phyloP scores from a whole-genome alignment of 495 filamentous ascomycete species.

The Mycothermus thermophilus region DNA sequence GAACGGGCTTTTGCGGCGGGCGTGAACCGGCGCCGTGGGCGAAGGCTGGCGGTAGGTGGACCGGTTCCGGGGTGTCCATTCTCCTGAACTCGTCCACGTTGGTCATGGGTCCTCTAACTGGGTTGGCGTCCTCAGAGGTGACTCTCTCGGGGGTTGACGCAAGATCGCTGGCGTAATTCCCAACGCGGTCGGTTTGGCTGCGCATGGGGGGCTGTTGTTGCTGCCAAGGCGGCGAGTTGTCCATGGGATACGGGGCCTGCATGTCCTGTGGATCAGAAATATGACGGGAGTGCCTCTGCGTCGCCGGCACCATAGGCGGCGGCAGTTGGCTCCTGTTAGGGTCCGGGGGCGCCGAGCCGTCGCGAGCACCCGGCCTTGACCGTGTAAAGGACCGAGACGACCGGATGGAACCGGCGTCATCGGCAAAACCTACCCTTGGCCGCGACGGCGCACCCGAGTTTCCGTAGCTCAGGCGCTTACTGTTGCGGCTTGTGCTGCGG shows the following conservation, averaged over 20 bases:
- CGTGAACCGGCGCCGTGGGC: slow-evolving; percentile 33
- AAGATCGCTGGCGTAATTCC: slow-evolving; percentile 24
- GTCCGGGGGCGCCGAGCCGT: slow-evolving; percentile 32
- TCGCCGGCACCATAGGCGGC: too few relatives aligned
- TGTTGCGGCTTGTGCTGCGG: slow-evolving; percentile 43
- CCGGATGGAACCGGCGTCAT: slow-evolving; percentile 39
- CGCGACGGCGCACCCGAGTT: slow-evolving; percentile 23
- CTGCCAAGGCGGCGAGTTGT: slow-evolving; percentile 9
- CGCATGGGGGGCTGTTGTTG: slow-evolving; percentile 12
- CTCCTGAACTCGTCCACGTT: slow-evolving; percentile 36
- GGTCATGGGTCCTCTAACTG: slow-evolving; percentile 16
- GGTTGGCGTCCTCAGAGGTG: slow-evolving; percentile 44
- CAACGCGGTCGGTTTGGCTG: slow-evolving; percentile 19
- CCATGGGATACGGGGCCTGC: slow-evolving; percentile 4
- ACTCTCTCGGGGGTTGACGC: slow-evolving; percentile 39
- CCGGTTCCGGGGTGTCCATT: slow-evolving; percentile 55
- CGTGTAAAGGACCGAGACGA: slow-evolving; percentile 41
- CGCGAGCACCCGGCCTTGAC: slow-evolving; percentile 28
- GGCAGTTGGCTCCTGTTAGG: too few relatives aligned
- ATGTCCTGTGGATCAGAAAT: slow-evolving; percentile 23
- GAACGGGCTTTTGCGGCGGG: slow-evolving; percentile 53
- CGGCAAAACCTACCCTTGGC: slow-evolving; percentile 49
- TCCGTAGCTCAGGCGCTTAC: slow-evolving; percentile 53
- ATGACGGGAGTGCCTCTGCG: slow-evolving; percentile 28
- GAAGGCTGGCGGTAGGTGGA: slow-evolving; percentile 63